Conservation (phyloP, 1,284 basidiomycete species). For the Golubevia sp. region DNA sequence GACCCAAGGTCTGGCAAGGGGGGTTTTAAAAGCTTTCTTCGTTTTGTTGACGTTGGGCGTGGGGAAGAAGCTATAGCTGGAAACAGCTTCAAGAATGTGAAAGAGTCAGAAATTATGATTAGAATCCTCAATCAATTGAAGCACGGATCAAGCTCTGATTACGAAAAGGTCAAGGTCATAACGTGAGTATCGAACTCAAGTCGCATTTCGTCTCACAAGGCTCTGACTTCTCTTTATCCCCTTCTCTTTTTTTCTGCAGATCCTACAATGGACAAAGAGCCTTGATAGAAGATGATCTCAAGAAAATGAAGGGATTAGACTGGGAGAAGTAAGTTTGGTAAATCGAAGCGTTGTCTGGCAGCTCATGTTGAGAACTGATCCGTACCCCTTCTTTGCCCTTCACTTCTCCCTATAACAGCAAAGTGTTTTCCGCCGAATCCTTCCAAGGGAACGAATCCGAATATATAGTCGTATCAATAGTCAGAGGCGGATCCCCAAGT, state of each 20-base stretch:
- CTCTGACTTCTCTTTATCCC: too few relatives aligned
- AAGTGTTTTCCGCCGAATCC: constrained; percentile 9
- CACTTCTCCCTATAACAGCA: neutral
- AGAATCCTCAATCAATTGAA: too few relatives aligned
- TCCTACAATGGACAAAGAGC: constrained; percentile 8
- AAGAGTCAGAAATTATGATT: neutral
- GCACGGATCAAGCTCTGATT: too few relatives aligned
- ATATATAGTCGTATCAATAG: constrained; percentile 5
- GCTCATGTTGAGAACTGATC: too few relatives aligned
- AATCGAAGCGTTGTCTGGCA: too few relatives aligned
- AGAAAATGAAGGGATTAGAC: neutral
- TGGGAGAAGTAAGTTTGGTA: too few relatives aligned
- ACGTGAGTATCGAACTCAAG: neutral
- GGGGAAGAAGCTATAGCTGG: neutral
- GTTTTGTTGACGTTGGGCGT: constrained; percentile 7
- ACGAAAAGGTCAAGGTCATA: too few relatives aligned
- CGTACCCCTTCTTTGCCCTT: too few relatives aligned
- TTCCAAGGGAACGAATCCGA: constrained; percentile 12
- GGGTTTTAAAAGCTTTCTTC: neutral
- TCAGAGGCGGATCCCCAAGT: neutral
- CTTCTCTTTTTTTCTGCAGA: neutral
- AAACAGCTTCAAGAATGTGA: neutral
- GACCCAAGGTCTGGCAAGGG: neutral
- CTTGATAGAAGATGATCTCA: constrained; percentile 6
- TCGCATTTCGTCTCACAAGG: neutral